Conservation (phyloP, 176 grass and related monocot genomes). For the Raddia guianensis region DNA sequence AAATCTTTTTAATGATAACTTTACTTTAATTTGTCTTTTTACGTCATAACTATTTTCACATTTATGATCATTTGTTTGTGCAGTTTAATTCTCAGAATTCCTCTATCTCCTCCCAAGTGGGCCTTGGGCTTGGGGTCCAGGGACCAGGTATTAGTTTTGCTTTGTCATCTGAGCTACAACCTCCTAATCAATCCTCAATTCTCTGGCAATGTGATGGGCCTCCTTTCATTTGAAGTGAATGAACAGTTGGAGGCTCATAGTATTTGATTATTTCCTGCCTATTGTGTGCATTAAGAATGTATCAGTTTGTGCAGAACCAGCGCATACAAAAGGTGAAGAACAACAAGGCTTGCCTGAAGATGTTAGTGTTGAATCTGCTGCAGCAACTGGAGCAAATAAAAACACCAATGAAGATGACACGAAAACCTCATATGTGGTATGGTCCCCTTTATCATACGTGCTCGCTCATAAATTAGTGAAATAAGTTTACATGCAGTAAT, state of each 20-base stretch:
- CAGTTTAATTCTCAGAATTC: constrained; percentile 86
- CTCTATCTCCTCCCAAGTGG: constrained; percentile 65
- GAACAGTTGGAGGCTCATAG: constrained; percentile 30
- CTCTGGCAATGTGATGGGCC: constrained; percentile 35
- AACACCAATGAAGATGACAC: constrained; percentile 73
- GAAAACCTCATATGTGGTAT: constrained; percentile 64
- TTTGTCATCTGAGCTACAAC: constrained; percentile 33
- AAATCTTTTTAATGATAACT: constrained; percentile 11
- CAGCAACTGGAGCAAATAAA: constrained; percentile 63
- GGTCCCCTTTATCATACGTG: constrained; percentile 1
- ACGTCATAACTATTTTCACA: background rate
- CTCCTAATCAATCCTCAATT: constrained; percentile 25
- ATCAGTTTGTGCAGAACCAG: constrained; percentile 55
- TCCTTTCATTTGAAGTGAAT: constrained; percentile 22
- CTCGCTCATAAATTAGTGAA: background rate
- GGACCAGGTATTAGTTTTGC: constrained; percentile 65
- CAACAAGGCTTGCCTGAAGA: constrained; percentile 68
- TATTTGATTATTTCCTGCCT: constrained; percentile 22
- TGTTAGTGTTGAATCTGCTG: constrained; percentile 49
- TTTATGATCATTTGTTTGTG: constrained; percentile 48
- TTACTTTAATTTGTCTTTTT: constrained; percentile 15
- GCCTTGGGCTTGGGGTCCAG: constrained; percentile 62
- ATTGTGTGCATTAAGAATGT: constrained; percentile 33
- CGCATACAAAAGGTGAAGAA: constrained; percentile 67
- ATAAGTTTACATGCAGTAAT: background rate